Evolutionary conservation across 208 protist genomes (phyloP), one percentile per base, ranked within the genome.

Genomic region (Trypanosoma melophagium): DNA sequence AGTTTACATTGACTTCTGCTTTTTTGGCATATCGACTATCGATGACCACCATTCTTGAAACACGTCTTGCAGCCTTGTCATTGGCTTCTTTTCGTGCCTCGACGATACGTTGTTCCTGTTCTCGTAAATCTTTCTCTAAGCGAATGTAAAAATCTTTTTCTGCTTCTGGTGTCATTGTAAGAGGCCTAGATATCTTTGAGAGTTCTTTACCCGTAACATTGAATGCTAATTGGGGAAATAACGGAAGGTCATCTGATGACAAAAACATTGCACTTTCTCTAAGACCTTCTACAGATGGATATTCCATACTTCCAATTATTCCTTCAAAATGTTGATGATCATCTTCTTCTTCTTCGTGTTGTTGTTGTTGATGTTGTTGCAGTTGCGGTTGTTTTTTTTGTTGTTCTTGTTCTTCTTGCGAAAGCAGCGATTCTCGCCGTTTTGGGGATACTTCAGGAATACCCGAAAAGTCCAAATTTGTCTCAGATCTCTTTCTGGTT

Each of bases 51-150:
- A 66, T 66, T 19, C 50, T 56, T 49, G 57, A 44, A 35, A 12
- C 31, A 21, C 49, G 42, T 24, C n/a, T 3, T 22, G 1, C 24
- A 21, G 24, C 12, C 16, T 56, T 62, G 7, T 60, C 54, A 56
- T 16, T 21, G 24, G 57, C 57, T 53, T 47, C 53, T 19, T 53
- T 19, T 54, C 65, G 65, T 38, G 65, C 65, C 10, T 70, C 28
- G 4, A 55, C 52, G 24, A 58, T 66, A 21, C 58, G 35, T 35
- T 64, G 31, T 19, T 83, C 54, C 74, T 83, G 66, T 69, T 64
- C 53, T 77, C 64, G 50, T 60, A 77, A 7, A 81, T 71, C 16
- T 35, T 62, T 24, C 8, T 55, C 52, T 12, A 62, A 41, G 2
- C 31, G 31, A 1, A 25, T 16, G 40, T 28, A n/a, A 12, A 67